Conservation (phyloP, 352 stramenopile genomes). For the Lagenidium sp. region DNA sequence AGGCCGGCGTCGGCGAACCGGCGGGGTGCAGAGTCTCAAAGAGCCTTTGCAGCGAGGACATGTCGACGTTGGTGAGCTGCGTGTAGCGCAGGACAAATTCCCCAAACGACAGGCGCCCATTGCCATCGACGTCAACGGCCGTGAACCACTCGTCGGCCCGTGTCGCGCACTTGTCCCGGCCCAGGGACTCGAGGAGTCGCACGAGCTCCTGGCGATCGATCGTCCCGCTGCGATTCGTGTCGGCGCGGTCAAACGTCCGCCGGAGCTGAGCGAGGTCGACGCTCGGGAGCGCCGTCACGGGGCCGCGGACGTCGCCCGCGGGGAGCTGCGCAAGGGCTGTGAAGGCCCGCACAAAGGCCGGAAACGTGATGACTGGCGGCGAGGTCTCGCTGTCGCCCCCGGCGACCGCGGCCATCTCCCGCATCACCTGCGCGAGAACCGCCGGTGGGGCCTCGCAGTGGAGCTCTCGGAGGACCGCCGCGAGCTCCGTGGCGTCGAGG, state of each 20-base stretch:
- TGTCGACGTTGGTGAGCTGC: constrained; percentile 25
- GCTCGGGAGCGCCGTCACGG: constrained; percentile 10
- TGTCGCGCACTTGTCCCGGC: constrained; percentile 6
- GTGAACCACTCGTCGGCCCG: constrained; percentile 30
- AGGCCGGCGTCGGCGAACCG: constrained; percentile 15
- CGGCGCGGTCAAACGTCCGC: constrained; percentile 27
- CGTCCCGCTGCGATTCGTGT: constrained; percentile 21
- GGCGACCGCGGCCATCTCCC: constrained; percentile 13
- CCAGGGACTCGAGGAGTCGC: constrained; percentile 8
- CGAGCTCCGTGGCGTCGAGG: constrained; percentile 42
- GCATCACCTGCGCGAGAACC: constrained; percentile 8
- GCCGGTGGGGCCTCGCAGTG: constrained; percentile 20
- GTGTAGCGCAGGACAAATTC: constrained; percentile 62
- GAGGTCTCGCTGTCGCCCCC: constrained; percentile 1
- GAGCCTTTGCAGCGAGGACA: constrained; percentile 20
- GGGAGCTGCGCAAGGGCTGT: constrained; percentile 38
- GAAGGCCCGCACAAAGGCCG: constrained; percentile 47
- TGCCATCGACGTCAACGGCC: constrained; percentile 18
- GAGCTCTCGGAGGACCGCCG: constrained; percentile 27
- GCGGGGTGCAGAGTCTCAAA: constrained; percentile 16
- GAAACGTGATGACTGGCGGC: constrained; percentile 25
- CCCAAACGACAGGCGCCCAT: constrained; percentile 32
- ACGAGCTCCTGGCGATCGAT: constrained; percentile 23
- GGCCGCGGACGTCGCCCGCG: constrained; percentile 11
- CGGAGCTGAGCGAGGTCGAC: constrained; percentile 34